Evolutionary conservation across 192 early-diverging fungal genomes (phyloP).

Genomic region (Glomus cerebriforme): DNA sequence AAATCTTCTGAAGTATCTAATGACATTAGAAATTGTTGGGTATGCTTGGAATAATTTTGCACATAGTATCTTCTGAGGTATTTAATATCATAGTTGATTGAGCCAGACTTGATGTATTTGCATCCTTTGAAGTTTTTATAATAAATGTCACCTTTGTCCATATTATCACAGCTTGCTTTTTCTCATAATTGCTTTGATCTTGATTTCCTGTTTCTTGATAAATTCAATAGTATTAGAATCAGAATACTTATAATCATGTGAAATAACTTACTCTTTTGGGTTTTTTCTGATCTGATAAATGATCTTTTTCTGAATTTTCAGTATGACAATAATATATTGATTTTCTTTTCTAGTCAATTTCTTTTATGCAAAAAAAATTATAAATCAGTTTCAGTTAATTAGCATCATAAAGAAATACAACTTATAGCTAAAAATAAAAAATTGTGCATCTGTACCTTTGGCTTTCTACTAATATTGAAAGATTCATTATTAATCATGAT

Average conservation of each 20-base stretch:
- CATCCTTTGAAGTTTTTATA: background rate
- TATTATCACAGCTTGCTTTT: too few relatives aligned
- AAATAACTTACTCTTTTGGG: background rate
- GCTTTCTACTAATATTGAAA: too few relatives aligned
- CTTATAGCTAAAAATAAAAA: too few relatives aligned
- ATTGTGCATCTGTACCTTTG: too few relatives aligned
- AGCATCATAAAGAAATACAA: too few relatives aligned
- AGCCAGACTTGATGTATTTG: background rate
- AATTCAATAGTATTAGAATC: background rate
- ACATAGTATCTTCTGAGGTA: background rate
- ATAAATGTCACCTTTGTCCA: too few relatives aligned
- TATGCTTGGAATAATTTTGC: background rate
- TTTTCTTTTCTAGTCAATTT: background rate
- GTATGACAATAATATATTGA: background rate
- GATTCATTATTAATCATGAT: conserved; percentile 3
- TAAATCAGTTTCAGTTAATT: background rate
- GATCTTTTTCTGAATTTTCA: conserved; percentile 12
- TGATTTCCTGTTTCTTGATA: too few relatives aligned
- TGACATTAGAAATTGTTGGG: background rate
- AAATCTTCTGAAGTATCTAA: background rate
- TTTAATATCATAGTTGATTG: background rate
- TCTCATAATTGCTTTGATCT: too few relatives aligned
- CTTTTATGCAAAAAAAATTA: background rate
- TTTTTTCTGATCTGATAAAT: background rate
- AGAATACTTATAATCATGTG: background rate